These are phyloP conservation scores for Candida pseudoglaebosa DNA, from an alignment of 805 yeast genomes.

Conservation along the genomic window DNA sequence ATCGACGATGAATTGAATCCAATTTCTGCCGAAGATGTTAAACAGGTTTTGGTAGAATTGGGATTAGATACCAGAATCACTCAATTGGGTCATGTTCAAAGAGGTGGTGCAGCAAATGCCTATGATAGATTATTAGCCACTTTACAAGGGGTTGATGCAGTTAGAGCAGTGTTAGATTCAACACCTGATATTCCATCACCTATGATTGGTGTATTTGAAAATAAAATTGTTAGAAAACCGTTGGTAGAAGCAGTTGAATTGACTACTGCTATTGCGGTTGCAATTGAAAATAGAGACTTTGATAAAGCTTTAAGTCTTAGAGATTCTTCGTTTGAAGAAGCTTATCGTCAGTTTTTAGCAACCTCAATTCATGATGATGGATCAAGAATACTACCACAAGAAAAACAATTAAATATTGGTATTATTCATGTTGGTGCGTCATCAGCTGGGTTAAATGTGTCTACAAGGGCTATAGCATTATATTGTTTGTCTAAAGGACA, in stretches of 20 bases:
- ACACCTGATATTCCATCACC: constrained; percentile 75
- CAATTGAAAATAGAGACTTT: constrained; percentile 63
- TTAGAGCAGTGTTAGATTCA: constrained; percentile 64
- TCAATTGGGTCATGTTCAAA: constrained; percentile 74
- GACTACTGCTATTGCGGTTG: constrained; percentile 69
- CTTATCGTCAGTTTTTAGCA: constrained; percentile 57
- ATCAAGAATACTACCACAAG: constrained; percentile 40
- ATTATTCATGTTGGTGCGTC: constrained; percentile 79
- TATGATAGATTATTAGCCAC: constrained; percentile 71
- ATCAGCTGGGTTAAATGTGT: constrained; percentile 73
- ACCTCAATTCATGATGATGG: constrained; percentile 40
- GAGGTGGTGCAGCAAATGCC: constrained; percentile 82
- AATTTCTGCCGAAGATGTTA: constrained; percentile 62
- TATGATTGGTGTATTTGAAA: constrained; percentile 69
- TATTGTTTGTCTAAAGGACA: constrained; percentile 77
- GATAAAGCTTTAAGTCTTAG: constrained; percentile 66
- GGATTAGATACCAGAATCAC: constrained; percentile 78
- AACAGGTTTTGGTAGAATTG: constrained; percentile 58
- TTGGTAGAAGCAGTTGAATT: constrained; percentile 68
- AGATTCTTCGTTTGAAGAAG: constrained; percentile 68
- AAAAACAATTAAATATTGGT: constrained; percentile 58
- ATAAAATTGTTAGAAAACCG: constrained; percentile 63
- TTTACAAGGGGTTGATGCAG: constrained; percentile 79
- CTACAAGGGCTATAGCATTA: constrained; percentile 70
- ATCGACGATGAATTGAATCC: constrained; percentile 65